Base-by-base conservation (phyloP, 2,329 filamentous ascomycete genomes). In the Fusarium acutatum region DNA sequence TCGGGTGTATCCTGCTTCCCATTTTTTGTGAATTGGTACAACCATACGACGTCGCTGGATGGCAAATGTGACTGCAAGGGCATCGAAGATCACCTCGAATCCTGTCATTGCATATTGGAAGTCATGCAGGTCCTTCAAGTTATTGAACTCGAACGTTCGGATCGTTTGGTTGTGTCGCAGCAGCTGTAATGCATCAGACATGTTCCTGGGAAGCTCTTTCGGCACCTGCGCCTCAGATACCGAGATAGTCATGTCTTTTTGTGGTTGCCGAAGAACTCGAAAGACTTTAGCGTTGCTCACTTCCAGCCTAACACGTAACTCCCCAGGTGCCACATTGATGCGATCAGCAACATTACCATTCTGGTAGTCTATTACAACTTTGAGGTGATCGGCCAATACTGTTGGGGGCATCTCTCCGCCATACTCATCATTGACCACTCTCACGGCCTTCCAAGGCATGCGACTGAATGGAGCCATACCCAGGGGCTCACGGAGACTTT, bases 1-100 rank as follows among this genome's bases (percentile, higher is more conserved):
- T 40, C 95, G 90, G 14, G 94, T 94, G 41, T 88, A 88, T n/a
- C 88, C 90, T 6, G 95, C 93, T 79, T 97, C 94, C 94, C 94
- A 97, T 81, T 96, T 96, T 84, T 97, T 97, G 84, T 97, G 93
- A 74, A 97, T 96, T 0, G 94, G 94, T 22, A 97, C 94, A 18
- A 97, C 94, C 92, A 95, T 96, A 74, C 94, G 90, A 54, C 94
- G 90, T 35, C 95, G 91, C 4, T 95, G 91, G 73, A 97, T 97
- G 65, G 92, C 91, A 81, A 97, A 94, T 1, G 90, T 91, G 13
- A 88, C 86, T 11, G 94, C 94, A 59, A 93, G 82, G 12, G 90
- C 90, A 79, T 94, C 93, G 74, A 92, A 95, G 13, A 93, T 83
- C 22, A 97, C 94, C 32, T 86, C 86, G 81, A 93, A 97, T 1